phyloP scores from a whole-genome alignment of 73 alveolate genomes.

The Paramecium pentaurelia region DNA sequence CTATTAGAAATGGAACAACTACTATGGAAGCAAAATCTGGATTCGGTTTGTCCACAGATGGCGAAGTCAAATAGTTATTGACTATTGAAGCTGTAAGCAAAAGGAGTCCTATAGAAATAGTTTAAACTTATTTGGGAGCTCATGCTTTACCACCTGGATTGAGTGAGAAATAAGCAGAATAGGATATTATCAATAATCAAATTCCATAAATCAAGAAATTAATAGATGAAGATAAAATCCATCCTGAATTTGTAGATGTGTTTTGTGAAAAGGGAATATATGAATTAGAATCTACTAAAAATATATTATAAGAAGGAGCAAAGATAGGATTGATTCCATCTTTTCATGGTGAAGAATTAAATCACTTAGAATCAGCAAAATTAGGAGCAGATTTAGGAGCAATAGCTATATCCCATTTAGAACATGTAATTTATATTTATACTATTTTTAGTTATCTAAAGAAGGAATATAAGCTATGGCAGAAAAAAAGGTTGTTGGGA shows the following conservation, averaged over 20 bases:
- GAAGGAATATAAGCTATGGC: slow-evolving; percentile 64
- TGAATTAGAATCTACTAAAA: slow-evolving; percentile 59
- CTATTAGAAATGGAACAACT: slow-evolving; percentile 57
- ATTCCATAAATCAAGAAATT: slow-evolving; percentile 53
- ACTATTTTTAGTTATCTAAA: not conserved
- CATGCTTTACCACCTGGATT: slow-evolving; percentile 68
- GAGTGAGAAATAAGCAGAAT: slow-evolving; percentile 45
- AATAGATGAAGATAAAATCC: slow-evolving; percentile 44
- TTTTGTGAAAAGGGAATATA: slow-evolving; percentile 69
- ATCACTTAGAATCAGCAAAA: slow-evolving; percentile 57
- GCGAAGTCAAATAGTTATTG: slow-evolving; percentile 57
- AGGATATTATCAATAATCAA: slow-evolving; percentile 26
- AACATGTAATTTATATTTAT: not conserved
- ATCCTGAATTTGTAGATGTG: slow-evolving; percentile 70
- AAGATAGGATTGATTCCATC: slow-evolving; percentile 56
- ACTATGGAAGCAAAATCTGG: slow-evolving; percentile 66
- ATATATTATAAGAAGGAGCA: slow-evolving; percentile 39
- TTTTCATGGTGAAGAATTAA: slow-evolving; percentile 71
- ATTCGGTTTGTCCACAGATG: slow-evolving; percentile 61
- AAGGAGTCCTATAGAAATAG: slow-evolving; percentile 49
- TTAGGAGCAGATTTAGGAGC: slow-evolving; percentile 64
- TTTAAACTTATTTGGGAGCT: slow-evolving; percentile 65
- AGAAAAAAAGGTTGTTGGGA: slow-evolving; percentile 53
- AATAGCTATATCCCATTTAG: slow-evolving; percentile 62
- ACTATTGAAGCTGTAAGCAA: slow-evolving; percentile 55